These are phyloP conservation scores for Teratosphaeria nubilosa DNA, from an alignment of 2,329 filamentous ascomycete species.

Conservation along the genomic window DNA sequence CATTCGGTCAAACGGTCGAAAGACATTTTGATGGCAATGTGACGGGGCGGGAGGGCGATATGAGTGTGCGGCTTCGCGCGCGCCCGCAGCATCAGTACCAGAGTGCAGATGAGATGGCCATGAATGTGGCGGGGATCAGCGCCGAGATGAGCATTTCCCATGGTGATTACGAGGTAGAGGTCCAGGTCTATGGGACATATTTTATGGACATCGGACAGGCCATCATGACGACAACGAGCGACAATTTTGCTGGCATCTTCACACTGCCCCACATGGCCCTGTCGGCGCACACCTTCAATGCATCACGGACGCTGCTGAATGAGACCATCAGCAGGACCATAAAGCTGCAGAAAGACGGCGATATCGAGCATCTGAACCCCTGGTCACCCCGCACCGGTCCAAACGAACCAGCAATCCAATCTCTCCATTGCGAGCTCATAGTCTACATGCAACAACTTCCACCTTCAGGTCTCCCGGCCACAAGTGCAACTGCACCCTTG, in stretches of 20 bases:
- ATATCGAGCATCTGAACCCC: constrained; percentile 47
- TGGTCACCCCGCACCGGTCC: constrained; percentile 65
- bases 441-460: constrained; percentile 64
- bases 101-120: constrained; percentile 27
- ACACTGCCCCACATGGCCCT: constrained; percentile 74
- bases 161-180: constrained; percentile 65
- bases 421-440: constrained; percentile 80
- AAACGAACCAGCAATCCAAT: constrained; percentile 39
- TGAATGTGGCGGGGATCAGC: constrained; percentile 57
- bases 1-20: constrained; percentile 45
- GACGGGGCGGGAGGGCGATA: constrained; percentile 58
- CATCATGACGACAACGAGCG: constrained; percentile 78
- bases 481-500: constrained; percentile 13
- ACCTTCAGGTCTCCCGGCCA: constrained; percentile 5
- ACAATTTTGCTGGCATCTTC: constrained; percentile 86
- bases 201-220: constrained; percentile 72
- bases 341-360: constrained; percentile 52
- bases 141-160: constrained; percentile 66
- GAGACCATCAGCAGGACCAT: constrained; percentile 60
- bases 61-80: constrained; percentile 53
- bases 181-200: constrained; percentile 74
- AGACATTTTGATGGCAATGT: constrained; percentile 69
- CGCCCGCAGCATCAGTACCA: constrained; percentile 40
- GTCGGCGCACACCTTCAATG: constrained; percentile 41
- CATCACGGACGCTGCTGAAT: constrained; percentile 52